phyloP scores from a whole-genome alignment of 805 yeast species.

The Candida ficus region DNA sequence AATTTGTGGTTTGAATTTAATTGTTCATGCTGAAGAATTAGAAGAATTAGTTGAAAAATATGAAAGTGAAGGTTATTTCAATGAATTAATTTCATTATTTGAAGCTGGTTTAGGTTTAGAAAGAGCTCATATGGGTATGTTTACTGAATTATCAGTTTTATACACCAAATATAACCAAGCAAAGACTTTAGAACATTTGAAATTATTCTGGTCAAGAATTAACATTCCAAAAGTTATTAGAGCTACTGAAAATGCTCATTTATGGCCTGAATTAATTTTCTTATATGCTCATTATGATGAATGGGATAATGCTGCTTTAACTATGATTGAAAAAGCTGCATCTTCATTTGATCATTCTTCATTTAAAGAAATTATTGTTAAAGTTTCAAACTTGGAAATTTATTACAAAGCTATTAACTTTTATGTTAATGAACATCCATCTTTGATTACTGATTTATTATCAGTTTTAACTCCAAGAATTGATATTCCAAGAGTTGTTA shows the following conservation, averaged over 20 bases:
- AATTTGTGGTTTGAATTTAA: slow-evolving; percentile 95
- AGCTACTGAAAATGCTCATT: slow-evolving; percentile 88
- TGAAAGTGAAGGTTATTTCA: slow-evolving; percentile 87
- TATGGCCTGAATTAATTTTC: slow-evolving; percentile 96
- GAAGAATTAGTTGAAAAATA: slow-evolving; percentile 83
- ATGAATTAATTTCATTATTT: slow-evolving; percentile 84
- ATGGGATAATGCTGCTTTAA: slow-evolving; percentile 97
- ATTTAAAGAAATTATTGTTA: slow-evolving; percentile 90
- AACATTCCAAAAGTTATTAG: slow-evolving; percentile 95
- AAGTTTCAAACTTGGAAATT: slow-evolving; percentile 93
- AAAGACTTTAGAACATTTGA: slow-evolving; percentile 92
- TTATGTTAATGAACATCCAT: slow-evolving; percentile 88
- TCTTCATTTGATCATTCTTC: slow-evolving; percentile 90
- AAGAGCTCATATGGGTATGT: slow-evolving; percentile 99
- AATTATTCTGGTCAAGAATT: slow-evolving; percentile 95
- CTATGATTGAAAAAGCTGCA: slow-evolving; percentile 93
- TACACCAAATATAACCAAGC: slow-evolving; percentile 89
- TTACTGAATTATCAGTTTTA: slow-evolving; percentile 88
- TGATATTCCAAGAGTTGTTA: slow-evolving; percentile 91
- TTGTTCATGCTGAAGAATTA: slow-evolving; percentile 95
- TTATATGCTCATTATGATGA: slow-evolving; percentile 97
- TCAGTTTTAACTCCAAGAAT: slow-evolving; percentile 81
- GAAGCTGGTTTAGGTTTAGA: slow-evolving; percentile 95
- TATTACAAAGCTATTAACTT: slow-evolving; percentile 96
- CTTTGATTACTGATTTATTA: slow-evolving; percentile 80